Evolutionary conservation across 2,329 filamentous ascomycete species (phyloP).

Genomic region (Monosporascus sp.): DNA sequence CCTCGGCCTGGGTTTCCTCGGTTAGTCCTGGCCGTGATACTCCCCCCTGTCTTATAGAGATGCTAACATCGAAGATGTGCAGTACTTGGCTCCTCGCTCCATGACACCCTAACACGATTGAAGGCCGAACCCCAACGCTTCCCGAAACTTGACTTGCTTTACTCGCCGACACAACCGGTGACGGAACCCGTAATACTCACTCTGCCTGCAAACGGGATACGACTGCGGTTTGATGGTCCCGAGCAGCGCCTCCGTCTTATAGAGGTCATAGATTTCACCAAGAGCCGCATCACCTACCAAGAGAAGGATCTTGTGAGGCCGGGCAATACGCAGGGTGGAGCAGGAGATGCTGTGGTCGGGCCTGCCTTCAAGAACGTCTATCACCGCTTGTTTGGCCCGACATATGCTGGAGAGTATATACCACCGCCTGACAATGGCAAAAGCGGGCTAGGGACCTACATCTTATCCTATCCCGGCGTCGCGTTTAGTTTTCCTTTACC

Average conservation of each 20-base stretch:
- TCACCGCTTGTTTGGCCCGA: slow-evolving; percentile 85
- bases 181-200: slow-evolving; percentile 67
- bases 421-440: slow-evolving; percentile 47
- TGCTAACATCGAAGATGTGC: slow-evolving; percentile 1
- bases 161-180: slow-evolving; percentile 71
- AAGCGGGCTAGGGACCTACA: slow-evolving; percentile 63
- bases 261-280: slow-evolving; percentile 85
- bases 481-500: slow-evolving; percentile 86
- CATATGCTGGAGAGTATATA: slow-evolving; percentile 89
- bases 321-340: slow-evolving; percentile 26
- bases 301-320: slow-evolving; percentile 65
- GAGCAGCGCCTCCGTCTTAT: slow-evolving; percentile 89
- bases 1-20: slow-evolving; percentile 25
- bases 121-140: slow-evolving; percentile 83
- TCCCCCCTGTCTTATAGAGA: slow-evolving; percentile 6
- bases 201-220: slow-evolving; percentile 79
- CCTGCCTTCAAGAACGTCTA: slow-evolving; percentile 88
- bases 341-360: slow-evolving; percentile 38
- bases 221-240: slow-evolving; percentile 86
- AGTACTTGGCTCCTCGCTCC: slow-evolving; percentile 87
- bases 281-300: slow-evolving; percentile 70
- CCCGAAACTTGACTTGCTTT: slow-evolving; percentile 75
- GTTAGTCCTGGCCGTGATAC: slow-evolving; percentile 11
- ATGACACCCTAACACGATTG: slow-evolving; percentile 80
- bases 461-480: slow-evolving; percentile 89